A percentile compares a stretch with the other conserved stretches of the same genome.
Evolutionary conservation across 768 basidiomycete species (phyloP).

Genomic region (Leucosporidium yakuticum): DNA sequence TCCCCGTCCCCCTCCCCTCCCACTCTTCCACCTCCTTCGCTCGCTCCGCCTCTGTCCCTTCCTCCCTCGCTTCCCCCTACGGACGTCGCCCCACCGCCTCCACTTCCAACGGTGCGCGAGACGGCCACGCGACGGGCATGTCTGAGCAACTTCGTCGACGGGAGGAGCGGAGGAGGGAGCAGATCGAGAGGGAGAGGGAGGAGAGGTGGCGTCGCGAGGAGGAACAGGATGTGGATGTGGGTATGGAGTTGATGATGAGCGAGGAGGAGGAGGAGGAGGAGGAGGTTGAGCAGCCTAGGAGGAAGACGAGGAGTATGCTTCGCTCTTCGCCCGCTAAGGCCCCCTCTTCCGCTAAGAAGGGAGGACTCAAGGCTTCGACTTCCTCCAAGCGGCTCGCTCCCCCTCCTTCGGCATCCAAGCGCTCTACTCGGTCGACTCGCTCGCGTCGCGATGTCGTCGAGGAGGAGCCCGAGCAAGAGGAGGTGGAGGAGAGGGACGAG

Average conservation of each 20-base stretch:
- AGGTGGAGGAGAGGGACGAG: neutral
- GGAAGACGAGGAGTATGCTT: constrained; percentile 14
- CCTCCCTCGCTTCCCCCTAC: constrained; percentile 1
- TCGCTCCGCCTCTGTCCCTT: neutral
- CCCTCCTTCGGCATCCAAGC: constrained; percentile 1
- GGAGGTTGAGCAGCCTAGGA: constrained; percentile 7
- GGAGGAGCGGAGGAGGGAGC: constrained; percentile 22
- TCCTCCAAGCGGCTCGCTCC: neutral
- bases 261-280: neutral
- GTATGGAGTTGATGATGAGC: neutral
- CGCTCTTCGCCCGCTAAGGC: neutral
- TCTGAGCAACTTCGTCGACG: constrained; percentile 20
- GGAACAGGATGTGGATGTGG: constrained; percentile 5
- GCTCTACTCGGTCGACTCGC: neutral
- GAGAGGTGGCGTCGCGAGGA: neutral
- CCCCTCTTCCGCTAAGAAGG: neutral
- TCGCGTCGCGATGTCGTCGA: neutral
- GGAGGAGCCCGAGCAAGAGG: neutral
- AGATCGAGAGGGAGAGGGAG: constrained; percentile 24
- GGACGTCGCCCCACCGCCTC: neutral
- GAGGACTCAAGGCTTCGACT: neutral
- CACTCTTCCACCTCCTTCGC: no score
- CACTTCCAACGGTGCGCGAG: neutral
- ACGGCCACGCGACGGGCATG: constrained; percentile 9
- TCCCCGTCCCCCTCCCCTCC: constrained; percentile 5